Evolutionary conservation across 345 rosid genomes (phyloP), one percentile per base, ranked within the genome.

Genomic region (Bruguiera sexangula): DNA sequence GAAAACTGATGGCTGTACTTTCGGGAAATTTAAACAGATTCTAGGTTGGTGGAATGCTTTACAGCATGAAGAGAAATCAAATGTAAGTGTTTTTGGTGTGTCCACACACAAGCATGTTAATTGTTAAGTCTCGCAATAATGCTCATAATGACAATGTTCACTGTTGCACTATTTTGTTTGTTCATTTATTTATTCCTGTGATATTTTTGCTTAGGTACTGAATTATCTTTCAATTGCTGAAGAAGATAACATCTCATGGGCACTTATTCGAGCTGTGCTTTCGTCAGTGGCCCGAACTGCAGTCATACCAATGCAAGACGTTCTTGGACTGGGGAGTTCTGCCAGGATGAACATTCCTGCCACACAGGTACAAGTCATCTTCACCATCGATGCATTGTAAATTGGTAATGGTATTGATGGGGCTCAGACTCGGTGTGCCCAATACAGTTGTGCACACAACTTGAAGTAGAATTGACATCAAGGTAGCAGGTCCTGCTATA

Each of bases 321-420:
- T 94, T 77, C 93, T 94, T 63, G 83, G 89, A 75, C 82, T 94
- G 18, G 97, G 88, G 70, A 84, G 65, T 79, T 85, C 88, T 69
- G 96, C 97, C 16, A 82, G 98, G 77, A 91, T 91, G 96, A 94
- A 94, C 72, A 84, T 74, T 79, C 97, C 98, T 50, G 93, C 98
- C 56, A 94, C 98, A 67, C 80, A 59, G 94, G 97, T 93, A 77
- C 71, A 48, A 29, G 6, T 21, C 30, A 66, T 46, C 19, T 30
- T 32, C n/a, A 30, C 39, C 20, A 43, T 54, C 1, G 39, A 18
- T 61, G 54, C 56, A 29, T 8, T 26, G 60, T 37, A 5, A 61
- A 30, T 48, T 19, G 13, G 21, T 11, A 70, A 31, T 63, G 52
- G 59, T 10, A 61, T 9, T 51, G 15, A 39, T 52, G 46, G 55